These are phyloP conservation scores for Neurospora sp. DNA, from an alignment of 495 filamentous ascomycete species.

Conservation along the genomic window DNA sequence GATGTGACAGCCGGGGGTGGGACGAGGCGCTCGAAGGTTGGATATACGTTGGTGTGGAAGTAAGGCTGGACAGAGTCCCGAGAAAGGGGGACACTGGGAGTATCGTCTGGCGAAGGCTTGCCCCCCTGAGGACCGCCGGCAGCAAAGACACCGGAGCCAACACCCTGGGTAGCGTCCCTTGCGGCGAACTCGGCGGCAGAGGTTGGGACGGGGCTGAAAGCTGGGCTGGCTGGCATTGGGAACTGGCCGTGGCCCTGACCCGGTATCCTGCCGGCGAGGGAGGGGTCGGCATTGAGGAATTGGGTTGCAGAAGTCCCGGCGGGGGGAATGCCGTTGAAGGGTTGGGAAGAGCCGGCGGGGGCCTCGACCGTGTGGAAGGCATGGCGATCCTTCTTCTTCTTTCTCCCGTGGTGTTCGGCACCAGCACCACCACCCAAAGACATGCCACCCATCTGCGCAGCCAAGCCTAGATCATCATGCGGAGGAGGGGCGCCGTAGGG, in stretches of 20 bases:
- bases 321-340: slow-evolving; percentile 55
- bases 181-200: slow-evolving; percentile 48
- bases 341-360: slow-evolving; percentile 50
- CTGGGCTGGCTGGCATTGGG: slow-evolving; percentile 47
- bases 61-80: slow-evolving; percentile 72
- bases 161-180: slow-evolving; percentile 24
- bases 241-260: slow-evolving; percentile 40
- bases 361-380: slow-evolving; percentile 82
- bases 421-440: slow-evolving; percentile 51
- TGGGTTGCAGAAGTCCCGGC: slow-evolving; percentile 48
- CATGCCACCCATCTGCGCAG: slow-evolving; percentile 81
- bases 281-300: slow-evolving; percentile 58
- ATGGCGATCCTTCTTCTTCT: slow-evolving; percentile 90
- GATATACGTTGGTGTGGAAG: slow-evolving; percentile 79
- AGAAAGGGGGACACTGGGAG: slow-evolving; percentile 81
- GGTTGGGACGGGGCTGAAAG: slow-evolving; percentile 46
- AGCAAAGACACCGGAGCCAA: slow-evolving; percentile 21
- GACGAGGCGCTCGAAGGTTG: slow-evolving; percentile 84
- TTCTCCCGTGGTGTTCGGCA: slow-evolving; percentile 36
- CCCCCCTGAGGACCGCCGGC: slow-evolving; percentile 33
- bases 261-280: slow-evolving; percentile 9
- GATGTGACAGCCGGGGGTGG: slow-evolving; percentile 85
- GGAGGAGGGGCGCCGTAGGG: not conserved
- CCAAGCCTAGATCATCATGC: slow-evolving; percentile 47
- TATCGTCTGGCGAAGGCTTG: slow-evolving; percentile 81